These are phyloP conservation scores for Brassica juncea DNA, from an alignment of 345 rosid genomes.

Conservation along the genomic window DNA sequence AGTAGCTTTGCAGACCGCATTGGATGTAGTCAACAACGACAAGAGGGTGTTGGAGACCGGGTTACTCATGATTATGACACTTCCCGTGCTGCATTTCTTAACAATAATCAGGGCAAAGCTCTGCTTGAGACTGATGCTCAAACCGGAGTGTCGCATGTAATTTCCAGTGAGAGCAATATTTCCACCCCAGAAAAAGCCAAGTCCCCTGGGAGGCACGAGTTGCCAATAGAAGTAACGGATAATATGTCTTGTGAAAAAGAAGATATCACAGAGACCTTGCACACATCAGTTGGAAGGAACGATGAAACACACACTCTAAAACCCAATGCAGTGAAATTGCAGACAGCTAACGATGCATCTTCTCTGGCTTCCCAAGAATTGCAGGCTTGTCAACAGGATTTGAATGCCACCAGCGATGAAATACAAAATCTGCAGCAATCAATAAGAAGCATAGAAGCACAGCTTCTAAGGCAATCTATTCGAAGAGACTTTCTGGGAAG, in stretches of 20 bases:
- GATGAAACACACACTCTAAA: slow-evolving; percentile 34
- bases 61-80: slow-evolving; percentile 32
- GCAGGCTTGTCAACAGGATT: slow-evolving; percentile 56
- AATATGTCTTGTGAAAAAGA: slow-evolving; percentile 40
- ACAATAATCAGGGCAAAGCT: slow-evolving; percentile 31
- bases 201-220: slow-evolving; percentile 39
- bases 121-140: slow-evolving; percentile 34
- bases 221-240: slow-evolving; percentile 41
- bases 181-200: slow-evolving; percentile 41
- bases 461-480: slow-evolving; percentile 61
- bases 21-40: background rate
- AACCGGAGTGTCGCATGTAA: slow-evolving; percentile 35
- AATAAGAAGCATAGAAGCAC: slow-evolving; percentile 57
- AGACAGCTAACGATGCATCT: slow-evolving; percentile 42
- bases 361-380: slow-evolving; percentile 51
- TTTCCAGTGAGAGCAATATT: slow-evolving; percentile 35
- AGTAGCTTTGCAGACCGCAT: background rate
- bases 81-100: slow-evolving; percentile 36
- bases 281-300: slow-evolving; percentile 37
- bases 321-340: slow-evolving; percentile 36
- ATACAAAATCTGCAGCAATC: slow-evolving; percentile 58
- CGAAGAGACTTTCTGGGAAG: slow-evolving; percentile 86
- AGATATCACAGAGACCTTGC: slow-evolving; percentile 41
- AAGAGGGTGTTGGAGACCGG: background rate
- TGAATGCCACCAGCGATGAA: slow-evolving; percentile 56